Percentiles rank a stretch among this genome's conserved stretches.
Conservation (phyloP, 805 yeast species). For the Lipomyces lipofer region DNA sequence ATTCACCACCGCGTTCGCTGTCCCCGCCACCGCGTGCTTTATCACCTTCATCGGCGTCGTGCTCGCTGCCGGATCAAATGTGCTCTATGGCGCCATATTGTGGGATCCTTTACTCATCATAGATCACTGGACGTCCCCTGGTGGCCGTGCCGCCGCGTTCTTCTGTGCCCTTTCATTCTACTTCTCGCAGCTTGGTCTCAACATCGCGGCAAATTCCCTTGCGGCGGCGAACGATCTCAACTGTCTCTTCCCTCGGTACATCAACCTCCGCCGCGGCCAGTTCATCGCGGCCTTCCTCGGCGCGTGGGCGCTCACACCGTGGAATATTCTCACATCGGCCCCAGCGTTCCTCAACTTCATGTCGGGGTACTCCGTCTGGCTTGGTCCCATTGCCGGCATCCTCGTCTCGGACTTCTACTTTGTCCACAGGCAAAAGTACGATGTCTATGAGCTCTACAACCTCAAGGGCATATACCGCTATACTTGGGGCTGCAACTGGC, state of each 20-base stretch:
- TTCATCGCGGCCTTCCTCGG: conserved; percentile 41
- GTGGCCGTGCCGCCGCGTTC: conserved; percentile 26
- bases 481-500: conserved; percentile 48
- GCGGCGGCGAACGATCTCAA: conserved; percentile 44
- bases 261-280: conserved; percentile 66
- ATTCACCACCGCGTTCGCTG: conserved; percentile 10
- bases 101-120: conserved; percentile 28
- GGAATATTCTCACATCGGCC: conserved; percentile 45
- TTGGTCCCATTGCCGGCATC: conserved; percentile 46
- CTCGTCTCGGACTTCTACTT: conserved; percentile 45
- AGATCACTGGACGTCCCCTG: conserved; percentile 21
- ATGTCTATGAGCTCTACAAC: conserved; percentile 46
- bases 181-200: conserved; percentile 71
- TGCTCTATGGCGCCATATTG: conserved; percentile 18
- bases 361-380: conserved; percentile 44
- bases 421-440: conserved; percentile 45
- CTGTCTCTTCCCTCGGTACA: conserved; percentile 46
- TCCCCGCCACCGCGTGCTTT: conserved; percentile 17
- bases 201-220: conserved; percentile 54
- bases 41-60: conserved; percentile 24
- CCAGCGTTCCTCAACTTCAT: conserved; percentile 42
- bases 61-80: conserved; percentile 20
- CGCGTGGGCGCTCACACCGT: conserved; percentile 44
- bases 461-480: conserved; percentile 46
- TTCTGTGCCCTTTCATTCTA: conserved; percentile 47